phyloP scores from a whole-genome alignment of 345 rosid species.

The Bruguiera parviflora region DNA sequence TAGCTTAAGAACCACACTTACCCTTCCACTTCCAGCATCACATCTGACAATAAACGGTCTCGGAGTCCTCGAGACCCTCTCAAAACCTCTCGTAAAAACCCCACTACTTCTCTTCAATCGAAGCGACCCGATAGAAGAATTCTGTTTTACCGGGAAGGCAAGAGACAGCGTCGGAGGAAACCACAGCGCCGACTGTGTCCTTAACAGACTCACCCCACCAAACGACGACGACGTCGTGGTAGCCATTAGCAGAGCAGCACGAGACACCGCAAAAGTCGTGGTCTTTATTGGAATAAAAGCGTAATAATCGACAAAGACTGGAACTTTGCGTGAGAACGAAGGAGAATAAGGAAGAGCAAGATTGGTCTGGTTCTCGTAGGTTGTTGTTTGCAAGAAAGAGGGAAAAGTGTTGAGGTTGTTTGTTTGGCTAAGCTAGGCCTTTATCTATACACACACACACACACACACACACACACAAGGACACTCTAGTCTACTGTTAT shows the following conservation, averaged over 20 bases:
- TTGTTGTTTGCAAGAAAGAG: not conserved
- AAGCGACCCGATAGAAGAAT: constrained; percentile 31
- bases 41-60: constrained; percentile 50
- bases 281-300: not conserved
- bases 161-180: constrained; percentile 36
- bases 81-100: constrained; percentile 30
- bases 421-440: not conserved
- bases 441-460: too few relatives aligned
- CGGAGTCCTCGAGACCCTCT: constrained; percentile 24
- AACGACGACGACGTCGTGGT: constrained; percentile 39
- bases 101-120: constrained; percentile 21
- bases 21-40: constrained; percentile 63
- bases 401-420: not conserved
- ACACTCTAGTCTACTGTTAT: not conserved
- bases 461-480: too few relatives aligned
- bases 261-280: too few relatives aligned
- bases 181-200: constrained; percentile 7
- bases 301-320: constrained; percentile 12
- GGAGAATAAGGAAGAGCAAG: constrained; percentile 13
- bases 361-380: not conserved
- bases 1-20: constrained; percentile 12
- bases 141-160: constrained; percentile 36
- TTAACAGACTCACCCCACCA: constrained; percentile 23
- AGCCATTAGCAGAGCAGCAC: constrained; percentile 18
- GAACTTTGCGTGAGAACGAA: constrained; percentile 30